A percentile compares a stretch with the other conserved stretches of the same genome.
These are phyloP conservation scores for Blepharisma stoltei DNA, from an alignment of 73 alveolate species.

Conservation along the genomic window DNA sequence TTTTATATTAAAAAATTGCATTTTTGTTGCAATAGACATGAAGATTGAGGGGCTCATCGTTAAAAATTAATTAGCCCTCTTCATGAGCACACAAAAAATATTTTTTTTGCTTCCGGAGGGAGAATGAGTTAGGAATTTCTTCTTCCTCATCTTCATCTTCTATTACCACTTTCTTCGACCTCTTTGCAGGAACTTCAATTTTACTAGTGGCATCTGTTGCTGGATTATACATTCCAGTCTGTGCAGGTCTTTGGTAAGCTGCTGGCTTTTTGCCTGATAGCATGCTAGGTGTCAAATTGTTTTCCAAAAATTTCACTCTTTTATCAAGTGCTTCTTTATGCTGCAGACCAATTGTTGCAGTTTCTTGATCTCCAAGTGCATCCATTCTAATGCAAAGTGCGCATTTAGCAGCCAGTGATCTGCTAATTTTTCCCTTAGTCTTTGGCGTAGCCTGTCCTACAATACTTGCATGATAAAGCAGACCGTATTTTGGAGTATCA, in stretches of 20 bases:
- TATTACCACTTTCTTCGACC: background rate
- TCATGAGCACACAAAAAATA: too few species aligned
- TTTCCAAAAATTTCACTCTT: slow-evolving; percentile 24
- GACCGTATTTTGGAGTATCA: slow-evolving; percentile 98
- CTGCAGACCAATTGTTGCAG: slow-evolving; percentile 27
- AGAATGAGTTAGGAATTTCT: too few species aligned
- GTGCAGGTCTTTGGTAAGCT: slow-evolving; percentile 10
- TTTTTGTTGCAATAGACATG: too few species aligned
- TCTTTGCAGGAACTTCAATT: slow-evolving; percentile 24
- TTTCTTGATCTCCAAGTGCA: slow-evolving; percentile 60
- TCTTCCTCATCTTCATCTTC: too few species aligned
- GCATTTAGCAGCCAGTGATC: slow-evolving; percentile 99
- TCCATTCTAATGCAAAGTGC: slow-evolving; percentile 98
- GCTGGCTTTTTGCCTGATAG: slow-evolving; percentile 8
- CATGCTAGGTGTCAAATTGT: background rate
- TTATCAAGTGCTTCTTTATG: slow-evolving; percentile 33
- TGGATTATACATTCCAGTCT: background rate
- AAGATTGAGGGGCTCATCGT: too few species aligned
- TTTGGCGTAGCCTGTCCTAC: slow-evolving; percentile 98
- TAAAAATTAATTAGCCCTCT: too few species aligned
- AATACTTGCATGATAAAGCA: slow-evolving; percentile 96
- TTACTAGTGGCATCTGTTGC: slow-evolving; percentile 19
- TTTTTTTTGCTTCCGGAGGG: too few species aligned
- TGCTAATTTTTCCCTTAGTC: slow-evolving; percentile 97
- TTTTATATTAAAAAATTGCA: too few species aligned